These are phyloP conservation scores for Phytopythium chamaehyphon DNA, from an alignment of 352 stramenopile species.

Conservation along the genomic window DNA sequence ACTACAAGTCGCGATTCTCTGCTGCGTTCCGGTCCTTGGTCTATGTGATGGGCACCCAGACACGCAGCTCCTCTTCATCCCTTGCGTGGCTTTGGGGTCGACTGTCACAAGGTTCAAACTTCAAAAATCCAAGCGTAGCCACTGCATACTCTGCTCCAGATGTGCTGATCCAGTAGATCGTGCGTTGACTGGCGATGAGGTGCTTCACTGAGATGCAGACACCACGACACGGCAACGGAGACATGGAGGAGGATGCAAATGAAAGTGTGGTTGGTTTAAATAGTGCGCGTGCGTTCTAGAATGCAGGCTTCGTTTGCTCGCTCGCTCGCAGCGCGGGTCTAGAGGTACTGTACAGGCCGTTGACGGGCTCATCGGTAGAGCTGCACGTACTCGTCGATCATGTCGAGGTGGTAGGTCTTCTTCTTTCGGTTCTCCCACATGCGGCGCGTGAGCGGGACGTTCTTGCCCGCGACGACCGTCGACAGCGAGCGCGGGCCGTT, in stretches of 20 bases:
- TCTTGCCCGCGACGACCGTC: slow-evolving; percentile 48
- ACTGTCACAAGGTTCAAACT: slow-evolving; percentile 1
- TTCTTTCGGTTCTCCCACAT: slow-evolving; percentile 73
- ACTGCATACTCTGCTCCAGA: too few species aligned
- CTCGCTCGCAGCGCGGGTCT: not conserved
- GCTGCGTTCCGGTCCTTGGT: not conserved
- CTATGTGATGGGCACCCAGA: not conserved
- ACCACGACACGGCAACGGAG: too few species aligned
- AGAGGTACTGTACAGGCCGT: not conserved
- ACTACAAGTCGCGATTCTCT: not conserved
- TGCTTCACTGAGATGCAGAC: too few species aligned
- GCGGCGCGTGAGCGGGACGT: slow-evolving; percentile 54
- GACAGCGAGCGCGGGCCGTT: slow-evolving; percentile 32
- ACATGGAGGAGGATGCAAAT: not conserved
- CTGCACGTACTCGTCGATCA: slow-evolving; percentile 43
- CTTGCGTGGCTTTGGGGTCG: not conserved
- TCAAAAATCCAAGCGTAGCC: too few species aligned
- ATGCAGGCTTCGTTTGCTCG: not conserved
- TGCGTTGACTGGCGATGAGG: too few species aligned
- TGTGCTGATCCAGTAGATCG: too few species aligned
- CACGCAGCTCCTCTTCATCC: not conserved
- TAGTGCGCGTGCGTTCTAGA: not conserved
- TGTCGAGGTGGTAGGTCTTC: slow-evolving; percentile 36
- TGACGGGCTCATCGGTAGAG: slow-evolving; percentile 22
- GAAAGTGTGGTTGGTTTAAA: not conserved